Base-by-base conservation (phyloP, 345 rosid species). In the Zanthoxylum bungeanum region DNA sequence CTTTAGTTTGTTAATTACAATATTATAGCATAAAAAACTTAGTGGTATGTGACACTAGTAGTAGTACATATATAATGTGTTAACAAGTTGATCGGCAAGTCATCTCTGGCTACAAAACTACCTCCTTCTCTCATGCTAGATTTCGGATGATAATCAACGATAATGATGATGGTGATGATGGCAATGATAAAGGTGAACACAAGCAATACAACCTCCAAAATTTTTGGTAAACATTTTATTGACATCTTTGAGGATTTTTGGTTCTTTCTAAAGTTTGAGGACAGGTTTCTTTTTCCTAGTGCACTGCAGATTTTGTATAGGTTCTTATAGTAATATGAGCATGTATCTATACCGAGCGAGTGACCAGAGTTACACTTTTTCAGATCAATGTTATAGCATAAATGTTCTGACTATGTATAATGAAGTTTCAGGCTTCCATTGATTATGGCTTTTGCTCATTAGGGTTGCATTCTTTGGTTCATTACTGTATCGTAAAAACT, bases 111-210 rank as follows among this genome's bases (percentile, higher is more conserved):
- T 89, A 89, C 60, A 68, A 60, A 53, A 72, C 81, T 63, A 21
- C 77, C 88, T 82, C 83, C 63, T 85, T 74, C 73, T 78, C 82
- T 86, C 88, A 86, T 83, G 93, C 81, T 76, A 79, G 91, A 81
- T 76, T 73, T 74, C 17, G 47, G 84, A 74, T 85, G 90, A 88
- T 72, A 49, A 71, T 37, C 30, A n/a, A 4, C 10, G 37, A n/a
- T 62, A 33, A 28, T 22, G 10, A 21, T 68, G n/a, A 1, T 9
- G 40, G 21, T 59, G n/a, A 55, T 55, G 49, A 9, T 1, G 4
- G 49, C 16, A 3, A 44, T 31, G 63, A 31, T 9, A 40, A 28
- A 0, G 61, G 19, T n/a, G n/a, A n/a, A n/a, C n/a, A n/a, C n/a
- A n/a, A n/a, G n/a, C n/a, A n/a, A n/a, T n/a, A n/a, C n/a, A n/a